phyloP scores from a whole-genome alignment of 371 early-diverging fungal species.

The Lichtheimia corymbifera region DNA sequence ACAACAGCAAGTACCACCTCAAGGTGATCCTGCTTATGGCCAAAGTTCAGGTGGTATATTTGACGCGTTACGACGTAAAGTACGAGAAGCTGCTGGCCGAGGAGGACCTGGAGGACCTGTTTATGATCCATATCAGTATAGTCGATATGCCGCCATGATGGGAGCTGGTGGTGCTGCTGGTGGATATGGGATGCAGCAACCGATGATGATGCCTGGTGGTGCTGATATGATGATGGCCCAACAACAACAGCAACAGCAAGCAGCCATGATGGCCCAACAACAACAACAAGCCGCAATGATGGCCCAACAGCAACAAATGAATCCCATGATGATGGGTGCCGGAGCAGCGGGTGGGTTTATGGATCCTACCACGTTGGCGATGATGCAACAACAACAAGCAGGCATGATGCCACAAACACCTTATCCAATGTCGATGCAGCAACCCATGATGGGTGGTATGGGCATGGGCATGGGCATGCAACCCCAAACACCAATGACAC shows the following conservation, averaged over 20 bases:
- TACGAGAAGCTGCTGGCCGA: constrained; percentile 13
- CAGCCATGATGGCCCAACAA: background rate
- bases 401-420: constrained; percentile 11
- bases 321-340: constrained; percentile 9
- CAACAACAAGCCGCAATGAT: constrained; percentile 1
- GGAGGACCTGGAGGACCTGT: background rate
- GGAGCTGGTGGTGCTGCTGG: background rate
- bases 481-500: constrained; percentile 10
- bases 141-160: constrained; percentile 18
- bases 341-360: constrained; percentile 6
- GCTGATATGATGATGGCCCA: constrained; percentile 13
- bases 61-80: constrained; percentile 14
- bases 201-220: constrained; percentile 7
- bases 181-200: constrained; percentile 1
- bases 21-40: background rate
- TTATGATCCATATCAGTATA: constrained; percentile 14
- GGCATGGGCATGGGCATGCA: constrained; percentile 4
- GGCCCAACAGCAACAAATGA: constrained; percentile 7
- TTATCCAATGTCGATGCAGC: constrained; percentile 3
- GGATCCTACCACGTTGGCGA: constrained; percentile 9
- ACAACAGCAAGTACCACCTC: background rate
- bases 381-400: constrained; percentile 14
- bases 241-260: constrained; percentile 10
- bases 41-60: constrained; percentile 8
- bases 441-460: constrained; percentile 12